Conservation (phyloP, 352 stramenopile species). For the Phytophthora sp. region DNA sequence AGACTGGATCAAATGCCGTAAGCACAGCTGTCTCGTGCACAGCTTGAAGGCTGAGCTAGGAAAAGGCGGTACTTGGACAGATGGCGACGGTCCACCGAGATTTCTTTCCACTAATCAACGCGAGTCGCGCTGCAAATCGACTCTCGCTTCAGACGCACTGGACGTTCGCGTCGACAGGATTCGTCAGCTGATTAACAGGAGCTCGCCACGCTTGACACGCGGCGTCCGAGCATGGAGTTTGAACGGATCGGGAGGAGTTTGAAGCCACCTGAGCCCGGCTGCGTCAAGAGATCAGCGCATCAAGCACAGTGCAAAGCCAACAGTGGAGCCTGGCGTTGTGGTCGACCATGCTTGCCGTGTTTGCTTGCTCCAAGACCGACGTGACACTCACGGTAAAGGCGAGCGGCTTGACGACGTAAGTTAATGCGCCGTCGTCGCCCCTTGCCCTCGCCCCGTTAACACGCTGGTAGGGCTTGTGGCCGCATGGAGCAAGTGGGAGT, state of each 20-base stretch:
- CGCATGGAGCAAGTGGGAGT: constrained; percentile 10
- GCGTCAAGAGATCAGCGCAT: constrained; percentile 37
- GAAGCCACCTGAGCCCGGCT: constrained; percentile 39
- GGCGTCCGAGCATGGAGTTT: constrained; percentile 2
- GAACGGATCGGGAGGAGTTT: constrained; percentile 25
- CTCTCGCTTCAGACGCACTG: neutral
- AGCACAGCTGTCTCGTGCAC: constrained; percentile 6
- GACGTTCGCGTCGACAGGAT: constrained; percentile 18
- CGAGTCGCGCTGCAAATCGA: constrained; percentile 6
- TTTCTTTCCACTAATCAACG: neutral
- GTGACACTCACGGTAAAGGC: constrained; percentile 25
- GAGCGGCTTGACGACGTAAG: constrained; percentile 21
- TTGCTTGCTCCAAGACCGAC: constrained; percentile 12
- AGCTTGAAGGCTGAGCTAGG: neutral
- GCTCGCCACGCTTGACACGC: neutral
- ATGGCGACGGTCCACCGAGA: constrained; percentile 14
- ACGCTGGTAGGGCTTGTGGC: no score
- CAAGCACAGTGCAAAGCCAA: constrained; percentile 19
- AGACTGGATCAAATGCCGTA: neutral
- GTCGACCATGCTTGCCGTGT: constrained; percentile 17
- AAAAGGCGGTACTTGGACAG: no score
- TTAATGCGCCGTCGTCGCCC: constrained; percentile 16
- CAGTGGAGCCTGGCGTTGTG: neutral
- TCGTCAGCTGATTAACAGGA: constrained; percentile 10
- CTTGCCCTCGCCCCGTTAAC: no score